These are phyloP conservation scores for Suzukiozyma palmioleophila DNA, from an alignment of 1,139 yeast genomes.

Conservation along the genomic window DNA sequence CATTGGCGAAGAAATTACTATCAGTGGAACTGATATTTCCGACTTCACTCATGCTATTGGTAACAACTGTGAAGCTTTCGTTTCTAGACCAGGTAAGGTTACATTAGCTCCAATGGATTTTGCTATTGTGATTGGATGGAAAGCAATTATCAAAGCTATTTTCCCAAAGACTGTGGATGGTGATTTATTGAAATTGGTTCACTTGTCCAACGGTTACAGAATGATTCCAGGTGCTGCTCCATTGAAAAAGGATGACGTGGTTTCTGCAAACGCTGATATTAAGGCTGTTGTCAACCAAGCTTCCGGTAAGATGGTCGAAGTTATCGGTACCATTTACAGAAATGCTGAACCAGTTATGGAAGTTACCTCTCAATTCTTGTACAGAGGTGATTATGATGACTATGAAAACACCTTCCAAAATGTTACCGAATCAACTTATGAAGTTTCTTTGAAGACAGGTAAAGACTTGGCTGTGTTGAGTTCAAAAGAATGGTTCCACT, in stretches of 20 bases:
- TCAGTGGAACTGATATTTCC: conserved; percentile 74
- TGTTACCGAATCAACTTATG: conserved; percentile 81
- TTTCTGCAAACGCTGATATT: conserved; percentile 77
- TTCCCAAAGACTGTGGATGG: conserved; percentile 97
- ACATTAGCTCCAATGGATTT: conserved; percentile 98
- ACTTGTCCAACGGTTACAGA: conserved; percentile 89
- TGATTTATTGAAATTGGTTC: conserved; percentile 89
- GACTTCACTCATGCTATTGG: conserved; percentile 97
- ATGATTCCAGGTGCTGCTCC: conserved; percentile 93
- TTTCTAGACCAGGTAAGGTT: conserved; percentile 77
- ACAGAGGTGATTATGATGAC: conserved; percentile 88
- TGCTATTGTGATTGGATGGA: conserved; percentile 98
- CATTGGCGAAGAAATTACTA: conserved; percentile 65
- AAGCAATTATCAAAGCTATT: conserved; percentile 92
- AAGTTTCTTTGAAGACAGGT: conserved; percentile 64
- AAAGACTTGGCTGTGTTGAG: conserved; percentile 91
- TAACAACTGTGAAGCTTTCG: conserved; percentile 94
- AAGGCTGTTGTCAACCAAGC: conserved; percentile 87
- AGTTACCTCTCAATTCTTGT: conserved; percentile 91
- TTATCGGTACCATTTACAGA: conserved; percentile 82
- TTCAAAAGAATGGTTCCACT: conserved; percentile 97
- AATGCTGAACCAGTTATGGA: conserved; percentile 82
- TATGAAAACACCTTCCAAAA: conserved; percentile 91
- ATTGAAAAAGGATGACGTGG: conserved; percentile 82
- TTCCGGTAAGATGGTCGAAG: conserved; percentile 94